Percentiles rank a stretch among this genome's conserved stretches.
Evolutionary conservation across 106 monocot genomes (phyloP).

Genomic region (Triglochin maritima): DNA sequence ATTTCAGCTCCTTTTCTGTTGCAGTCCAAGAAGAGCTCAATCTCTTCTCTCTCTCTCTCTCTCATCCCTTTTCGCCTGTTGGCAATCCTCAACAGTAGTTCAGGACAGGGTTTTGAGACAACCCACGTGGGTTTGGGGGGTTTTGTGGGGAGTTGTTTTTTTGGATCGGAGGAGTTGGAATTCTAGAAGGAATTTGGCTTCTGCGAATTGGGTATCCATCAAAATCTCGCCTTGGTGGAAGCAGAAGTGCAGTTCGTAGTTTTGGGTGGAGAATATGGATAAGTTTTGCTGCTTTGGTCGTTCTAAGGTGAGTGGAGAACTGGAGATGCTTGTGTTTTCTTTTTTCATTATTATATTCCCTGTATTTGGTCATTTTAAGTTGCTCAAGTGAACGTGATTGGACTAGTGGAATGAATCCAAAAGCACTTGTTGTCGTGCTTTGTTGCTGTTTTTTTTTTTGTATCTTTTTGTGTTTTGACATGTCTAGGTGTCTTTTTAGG

Average conservation of each 20-base stretch:
- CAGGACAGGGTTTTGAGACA: neutral
- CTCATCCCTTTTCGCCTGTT: neutral
- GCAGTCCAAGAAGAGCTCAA: neutral
- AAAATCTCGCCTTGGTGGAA: neutral
- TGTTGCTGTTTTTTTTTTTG: no score
- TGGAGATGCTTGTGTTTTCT: neutral
- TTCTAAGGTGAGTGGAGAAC: neutral
- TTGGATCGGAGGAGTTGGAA: neutral
- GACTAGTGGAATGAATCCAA: no score
- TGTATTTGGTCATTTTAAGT: neutral
- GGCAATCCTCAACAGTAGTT: neutral
- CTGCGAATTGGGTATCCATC: conserved; percentile 4
- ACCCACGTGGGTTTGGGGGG: conserved; percentile 1
- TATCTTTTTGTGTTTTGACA: no score
- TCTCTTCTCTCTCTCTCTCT: neutral
- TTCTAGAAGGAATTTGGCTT: neutral
- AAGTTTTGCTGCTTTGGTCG: conserved; percentile 1
- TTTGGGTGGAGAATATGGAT: conserved; percentile 1
- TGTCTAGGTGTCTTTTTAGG: no score
- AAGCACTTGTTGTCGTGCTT: no score
- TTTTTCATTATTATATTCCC: neutral
- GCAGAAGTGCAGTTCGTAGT: neutral
- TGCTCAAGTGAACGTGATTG: no score
- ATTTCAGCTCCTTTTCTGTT: no score
- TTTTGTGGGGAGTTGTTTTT: neutral